phyloP scores from a whole-genome alignment of 2,329 filamentous ascomycete genomes.

The Emergomyces pasteurianus region DNA sequence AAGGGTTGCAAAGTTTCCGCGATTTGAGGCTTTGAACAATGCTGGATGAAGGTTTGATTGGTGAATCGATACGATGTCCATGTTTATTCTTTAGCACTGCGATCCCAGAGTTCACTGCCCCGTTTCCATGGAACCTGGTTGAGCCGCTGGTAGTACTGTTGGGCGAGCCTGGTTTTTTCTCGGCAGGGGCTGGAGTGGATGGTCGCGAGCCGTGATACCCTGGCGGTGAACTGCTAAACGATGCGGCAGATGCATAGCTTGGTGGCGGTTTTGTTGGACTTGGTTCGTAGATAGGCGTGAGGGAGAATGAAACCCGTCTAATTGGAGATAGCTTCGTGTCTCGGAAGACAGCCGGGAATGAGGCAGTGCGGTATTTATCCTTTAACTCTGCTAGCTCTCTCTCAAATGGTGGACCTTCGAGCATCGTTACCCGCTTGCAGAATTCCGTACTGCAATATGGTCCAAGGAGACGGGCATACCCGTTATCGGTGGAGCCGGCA shows the following conservation, averaged over 20 bases:
- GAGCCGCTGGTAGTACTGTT: not conserved
- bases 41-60: slow-evolving; percentile 10
- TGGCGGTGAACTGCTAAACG: not conserved
- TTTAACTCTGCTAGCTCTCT: slow-evolving; percentile 24
- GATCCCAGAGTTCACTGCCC: not conserved
- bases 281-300: not conserved
- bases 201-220: not conserved
- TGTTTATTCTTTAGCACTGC: not conserved
- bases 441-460: slow-evolving; percentile 15
- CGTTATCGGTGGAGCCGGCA: slow-evolving; percentile 32
- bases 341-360: not conserved
- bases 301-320: slow-evolving; percentile 1
- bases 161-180: not conserved
- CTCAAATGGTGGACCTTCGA: slow-evolving; percentile 27
- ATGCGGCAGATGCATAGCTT: slow-evolving; percentile 1
- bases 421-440: slow-evolving; percentile 23
- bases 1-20: slow-evolving; percentile 24
- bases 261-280: not conserved
- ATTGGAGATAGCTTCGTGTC: not conserved
- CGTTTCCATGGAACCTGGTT: not conserved
- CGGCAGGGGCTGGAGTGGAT: not conserved
- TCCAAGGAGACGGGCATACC: slow-evolving; percentile 32
- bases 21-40: slow-evolving; percentile 16
- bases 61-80: slow-evolving; percentile 15
- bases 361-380: slow-evolving; percentile 1